Conservation (phyloP, 768 basidiomycete species). For the Suillus lakei region DNA sequence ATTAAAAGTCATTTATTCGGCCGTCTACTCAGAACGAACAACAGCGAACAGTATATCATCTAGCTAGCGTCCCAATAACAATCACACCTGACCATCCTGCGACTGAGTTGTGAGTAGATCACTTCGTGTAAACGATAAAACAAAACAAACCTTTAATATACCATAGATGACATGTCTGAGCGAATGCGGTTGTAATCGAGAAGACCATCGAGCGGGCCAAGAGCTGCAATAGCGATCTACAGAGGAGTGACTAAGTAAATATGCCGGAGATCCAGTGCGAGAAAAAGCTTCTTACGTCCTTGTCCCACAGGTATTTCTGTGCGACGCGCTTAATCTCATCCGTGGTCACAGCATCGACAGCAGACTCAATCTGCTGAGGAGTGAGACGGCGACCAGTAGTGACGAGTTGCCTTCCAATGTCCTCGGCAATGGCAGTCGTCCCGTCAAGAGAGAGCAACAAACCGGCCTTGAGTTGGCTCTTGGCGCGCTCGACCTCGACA, state of each 20-base stretch:
- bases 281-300: slow-evolving; percentile 67
- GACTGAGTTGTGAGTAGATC: not conserved
- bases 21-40: slow-evolving; percentile 24
- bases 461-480: slow-evolving; percentile 97
- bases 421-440: slow-evolving; percentile 96
- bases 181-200: slow-evolving; percentile 94
- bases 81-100: slow-evolving; percentile 3
- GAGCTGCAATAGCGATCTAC: slow-evolving; percentile 84
- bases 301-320: slow-evolving; percentile 96
- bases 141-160: slow-evolving; percentile 50
- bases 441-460: slow-evolving; percentile 91
- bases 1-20: slow-evolving; percentile 25
- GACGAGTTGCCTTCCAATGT: slow-evolving; percentile 97
- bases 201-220: slow-evolving; percentile 90
- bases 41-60: slow-evolving; percentile 20
- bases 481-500: slow-evolving; percentile 94
- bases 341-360: slow-evolving; percentile 85
- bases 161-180: slow-evolving; percentile 79
- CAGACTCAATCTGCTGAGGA: slow-evolving; percentile 91
- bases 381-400: slow-evolving; percentile 90
- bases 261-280: slow-evolving; percentile 3
- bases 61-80: slow-evolving; percentile 21
- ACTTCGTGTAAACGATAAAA: not conserved
- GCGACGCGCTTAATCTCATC: slow-evolving; percentile 94
- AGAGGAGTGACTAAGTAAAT: slow-evolving; percentile 13